Percentiles rank a stretch among this genome's conserved stretches.
Evolutionary conservation across 345 rosid species (phyloP).

Genomic region (Rhodamnia argentea): DNA sequence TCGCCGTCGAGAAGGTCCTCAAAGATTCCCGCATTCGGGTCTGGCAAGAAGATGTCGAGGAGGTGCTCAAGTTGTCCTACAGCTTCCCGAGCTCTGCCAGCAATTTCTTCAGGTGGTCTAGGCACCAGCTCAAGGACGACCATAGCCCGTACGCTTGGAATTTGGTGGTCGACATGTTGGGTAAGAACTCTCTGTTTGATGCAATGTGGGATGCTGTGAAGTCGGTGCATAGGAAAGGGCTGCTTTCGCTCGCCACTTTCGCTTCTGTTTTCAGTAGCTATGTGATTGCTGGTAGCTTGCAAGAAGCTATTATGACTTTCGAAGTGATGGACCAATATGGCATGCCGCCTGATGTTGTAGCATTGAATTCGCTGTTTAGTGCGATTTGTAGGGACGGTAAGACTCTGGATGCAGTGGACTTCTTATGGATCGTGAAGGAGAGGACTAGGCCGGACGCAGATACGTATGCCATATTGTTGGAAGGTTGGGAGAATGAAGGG

Average conservation of each 20-base stretch:
- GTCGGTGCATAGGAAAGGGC: constrained; percentile 31
- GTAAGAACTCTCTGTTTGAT: constrained; percentile 46
- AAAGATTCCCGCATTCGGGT: constrained; percentile 28
- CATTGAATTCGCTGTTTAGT: constrained; percentile 51
- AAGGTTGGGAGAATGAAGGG: constrained; percentile 58
- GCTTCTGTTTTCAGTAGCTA: constrained; percentile 59
- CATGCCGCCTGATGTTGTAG: constrained; percentile 21
- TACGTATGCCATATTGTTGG: constrained; percentile 41
- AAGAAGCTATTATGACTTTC: constrained; percentile 34
- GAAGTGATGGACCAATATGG: constrained; percentile 53
- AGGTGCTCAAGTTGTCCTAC: constrained; percentile 45
- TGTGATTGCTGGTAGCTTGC: constrained; percentile 19
- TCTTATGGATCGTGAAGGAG: constrained; percentile 20
- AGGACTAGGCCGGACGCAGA: constrained; percentile 37
- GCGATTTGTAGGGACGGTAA: constrained; percentile 52
- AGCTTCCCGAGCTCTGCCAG: constrained; percentile 37
- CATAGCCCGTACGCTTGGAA: constrained; percentile 68
- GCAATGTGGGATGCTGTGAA: constrained; percentile 62
- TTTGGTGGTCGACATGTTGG: constrained; percentile 49
- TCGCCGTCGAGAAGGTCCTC: constrained; percentile 26
- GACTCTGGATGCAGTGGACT: constrained; percentile 28
- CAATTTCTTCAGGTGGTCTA: constrained; percentile 63
- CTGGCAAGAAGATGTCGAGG: constrained; percentile 32
- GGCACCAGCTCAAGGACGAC: constrained; percentile 22
- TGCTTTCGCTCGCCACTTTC: constrained; percentile 51